Percentiles rank a stretch among this genome's conserved stretches.
These are phyloP conservation scores for Rutstroemia sp. DNA, from an alignment of 2,329 filamentous ascomycete species.

Conservation along the genomic window DNA sequence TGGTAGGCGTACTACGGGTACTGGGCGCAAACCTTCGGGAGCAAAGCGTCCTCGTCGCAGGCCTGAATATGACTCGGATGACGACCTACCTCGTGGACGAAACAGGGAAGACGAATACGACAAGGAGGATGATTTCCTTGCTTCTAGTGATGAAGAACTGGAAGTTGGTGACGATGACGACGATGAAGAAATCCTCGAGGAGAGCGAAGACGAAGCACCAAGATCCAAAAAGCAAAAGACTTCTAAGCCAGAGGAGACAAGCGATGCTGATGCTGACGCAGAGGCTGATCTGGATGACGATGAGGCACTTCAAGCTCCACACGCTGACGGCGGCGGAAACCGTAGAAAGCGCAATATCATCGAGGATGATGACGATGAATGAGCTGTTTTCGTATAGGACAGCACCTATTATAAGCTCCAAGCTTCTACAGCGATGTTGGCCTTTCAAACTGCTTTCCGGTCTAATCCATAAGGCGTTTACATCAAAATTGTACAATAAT, in stretches of 20 bases:
- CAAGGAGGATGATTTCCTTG: slow-evolving; percentile 72
- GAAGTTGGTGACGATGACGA: slow-evolving; percentile 47
- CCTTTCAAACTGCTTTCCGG: background rate
- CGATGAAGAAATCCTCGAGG: slow-evolving; percentile 37
- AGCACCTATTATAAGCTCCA: background rate
- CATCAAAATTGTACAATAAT: slow-evolving; percentile 1
- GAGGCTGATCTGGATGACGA: slow-evolving; percentile 49
- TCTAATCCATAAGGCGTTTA: background rate
- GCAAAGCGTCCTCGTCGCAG: slow-evolving; percentile 46
- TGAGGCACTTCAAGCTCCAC: slow-evolving; percentile 31
- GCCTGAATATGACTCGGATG: slow-evolving; percentile 69
- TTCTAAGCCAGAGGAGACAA: slow-evolving; percentile 33
- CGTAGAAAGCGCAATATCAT: slow-evolving; percentile 49
- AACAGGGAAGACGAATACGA: slow-evolving; percentile 69
- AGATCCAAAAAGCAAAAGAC: slow-evolving; percentile 29
- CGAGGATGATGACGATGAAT: slow-evolving; percentile 48
- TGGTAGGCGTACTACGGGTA: slow-evolving; percentile 37
- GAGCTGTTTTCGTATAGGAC: background rate
- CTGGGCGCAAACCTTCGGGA: slow-evolving; percentile 46
- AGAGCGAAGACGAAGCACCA: slow-evolving; percentile 29
- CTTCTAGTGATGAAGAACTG: slow-evolving; percentile 63
- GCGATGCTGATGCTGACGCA: slow-evolving; percentile 42
- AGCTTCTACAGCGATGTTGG: background rate
- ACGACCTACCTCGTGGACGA: slow-evolving; percentile 52
- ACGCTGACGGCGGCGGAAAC: slow-evolving; percentile 26